Conservation (phyloP, 345 rosid genomes). For the Eucalyptus regnans region DNA sequence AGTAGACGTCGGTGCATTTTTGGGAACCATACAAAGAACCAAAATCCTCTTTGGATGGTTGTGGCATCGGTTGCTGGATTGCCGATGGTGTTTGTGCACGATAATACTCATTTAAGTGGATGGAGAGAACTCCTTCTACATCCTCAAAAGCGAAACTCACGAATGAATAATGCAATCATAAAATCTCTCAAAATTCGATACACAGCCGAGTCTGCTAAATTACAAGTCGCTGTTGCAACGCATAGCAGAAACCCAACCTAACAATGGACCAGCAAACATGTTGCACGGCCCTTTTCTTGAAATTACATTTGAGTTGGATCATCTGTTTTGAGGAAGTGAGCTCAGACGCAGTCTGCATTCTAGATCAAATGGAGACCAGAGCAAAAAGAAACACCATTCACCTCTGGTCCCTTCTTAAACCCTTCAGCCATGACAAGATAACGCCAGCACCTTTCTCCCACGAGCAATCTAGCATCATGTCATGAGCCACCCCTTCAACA, state of each 20-base stretch:
- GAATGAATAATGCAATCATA: background rate
- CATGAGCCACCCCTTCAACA: slow-evolving; percentile 73
- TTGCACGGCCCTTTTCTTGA: background rate
- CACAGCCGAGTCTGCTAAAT: background rate
- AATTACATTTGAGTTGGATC: background rate
- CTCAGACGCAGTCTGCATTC: background rate
- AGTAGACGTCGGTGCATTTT: background rate
- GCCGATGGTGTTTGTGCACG: background rate
- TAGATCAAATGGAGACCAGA: background rate
- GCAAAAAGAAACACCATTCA: background rate
- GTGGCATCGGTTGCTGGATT: background rate
- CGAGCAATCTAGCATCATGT: slow-evolving; percentile 79
- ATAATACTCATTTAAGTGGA: background rate
- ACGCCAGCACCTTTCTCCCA: slow-evolving; percentile 65
- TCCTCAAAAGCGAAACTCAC: background rate
- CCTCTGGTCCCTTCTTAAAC: background rate
- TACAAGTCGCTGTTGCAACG: background rate
- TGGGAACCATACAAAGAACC: background rate
- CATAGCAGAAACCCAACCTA: background rate
- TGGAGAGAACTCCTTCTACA: background rate
- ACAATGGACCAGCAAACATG: background rate
- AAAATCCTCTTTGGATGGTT: background rate
- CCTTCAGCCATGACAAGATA: slow-evolving; percentile 48
- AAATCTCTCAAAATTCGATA: background rate
- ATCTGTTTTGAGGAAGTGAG: background rate